Evolutionary conservation across 805 yeast genomes (phyloP), one percentile per base, ranked within the genome.

Genomic region (Isabelozyma heimii): DNA sequence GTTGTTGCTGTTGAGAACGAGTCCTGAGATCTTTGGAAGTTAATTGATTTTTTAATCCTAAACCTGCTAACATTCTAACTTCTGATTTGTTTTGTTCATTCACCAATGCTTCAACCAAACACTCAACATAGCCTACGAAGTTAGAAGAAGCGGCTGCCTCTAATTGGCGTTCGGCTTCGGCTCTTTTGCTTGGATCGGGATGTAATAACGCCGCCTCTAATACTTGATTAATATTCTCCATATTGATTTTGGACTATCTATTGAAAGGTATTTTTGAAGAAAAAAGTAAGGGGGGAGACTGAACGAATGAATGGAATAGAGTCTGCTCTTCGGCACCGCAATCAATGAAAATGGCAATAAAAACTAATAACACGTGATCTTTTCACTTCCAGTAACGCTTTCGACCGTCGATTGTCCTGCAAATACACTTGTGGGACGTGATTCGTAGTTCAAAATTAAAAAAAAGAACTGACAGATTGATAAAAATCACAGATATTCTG

Each of bases 1-100:
- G 82, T 60, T 81, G 82, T 13, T 83, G 81, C 62, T 83, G 86
- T 38, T 75, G 79, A 40, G 66, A 68, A 55, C 78, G 81, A 55
- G 81, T 83, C n/a, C 70, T 68, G 4, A 75, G 56, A 61, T 89
- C 95, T 63, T 91, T 92, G 13, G 97, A 84, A 6, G 89, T 83
- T 59, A 92, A 77, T 72, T 89, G 89, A 71, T 92, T 92, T 74
- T 92, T 92, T 61, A 90, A 75, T 16, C 87, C 87, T 53, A 92
- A 75, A 40, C 94, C 96, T 3, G 99, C 97, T 64, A 94, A 80
- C 78, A 91, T 89, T 62, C 98, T 80, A 43, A 91, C 94, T 70
- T 92, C 97, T 5, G 85, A 71, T 58, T 80, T 81, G 48, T 80
- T 81, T 7, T 72, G 63, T 41, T 81, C 85, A 62, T 85, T 83